Conservation (phyloP, 306 rosid species). For the Luffa acutangula region DNA sequence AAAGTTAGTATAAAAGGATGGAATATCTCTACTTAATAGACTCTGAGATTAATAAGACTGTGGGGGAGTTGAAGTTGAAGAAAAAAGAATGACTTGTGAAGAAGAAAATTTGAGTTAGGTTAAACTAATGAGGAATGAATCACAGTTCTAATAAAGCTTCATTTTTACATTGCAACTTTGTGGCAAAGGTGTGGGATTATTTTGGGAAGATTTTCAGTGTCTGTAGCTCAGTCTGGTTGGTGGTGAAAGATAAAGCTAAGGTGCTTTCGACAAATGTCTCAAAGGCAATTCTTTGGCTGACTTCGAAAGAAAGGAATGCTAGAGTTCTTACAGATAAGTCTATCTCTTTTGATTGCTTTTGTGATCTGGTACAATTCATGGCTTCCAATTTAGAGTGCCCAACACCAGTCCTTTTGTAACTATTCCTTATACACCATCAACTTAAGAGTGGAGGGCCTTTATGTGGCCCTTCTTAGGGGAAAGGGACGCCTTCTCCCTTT, state of each 20-base stretch:
- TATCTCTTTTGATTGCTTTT: not conserved
- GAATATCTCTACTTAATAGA: not conserved
- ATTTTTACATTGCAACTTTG: not conserved
- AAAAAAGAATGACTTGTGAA: not conserved
- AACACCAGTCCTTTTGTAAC: not conserved
- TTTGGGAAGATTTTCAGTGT: no score
- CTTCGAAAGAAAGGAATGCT: not conserved
- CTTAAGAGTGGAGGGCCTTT: not conserved
- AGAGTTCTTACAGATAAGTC: not conserved
- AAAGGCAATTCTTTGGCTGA: not conserved
- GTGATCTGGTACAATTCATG: not conserved
- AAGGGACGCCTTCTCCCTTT: not conserved
- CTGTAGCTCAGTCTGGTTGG: no score
- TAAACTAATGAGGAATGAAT: not conserved
- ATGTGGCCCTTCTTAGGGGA: not conserved
- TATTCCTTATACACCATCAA: not conserved
- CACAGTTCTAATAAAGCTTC: not conserved
- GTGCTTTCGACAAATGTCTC: not conserved
- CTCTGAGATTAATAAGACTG: not conserved
- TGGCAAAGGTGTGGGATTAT: no score
- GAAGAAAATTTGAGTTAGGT: not conserved
- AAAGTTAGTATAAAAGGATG: not conserved
- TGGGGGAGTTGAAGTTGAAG: not conserved
- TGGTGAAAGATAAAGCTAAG: not conserved
- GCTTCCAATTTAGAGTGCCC: not conserved